Base-by-base conservation (phyloP, 768 basidiomycete genomes). In the Kwoniella dejecticola region DNA sequence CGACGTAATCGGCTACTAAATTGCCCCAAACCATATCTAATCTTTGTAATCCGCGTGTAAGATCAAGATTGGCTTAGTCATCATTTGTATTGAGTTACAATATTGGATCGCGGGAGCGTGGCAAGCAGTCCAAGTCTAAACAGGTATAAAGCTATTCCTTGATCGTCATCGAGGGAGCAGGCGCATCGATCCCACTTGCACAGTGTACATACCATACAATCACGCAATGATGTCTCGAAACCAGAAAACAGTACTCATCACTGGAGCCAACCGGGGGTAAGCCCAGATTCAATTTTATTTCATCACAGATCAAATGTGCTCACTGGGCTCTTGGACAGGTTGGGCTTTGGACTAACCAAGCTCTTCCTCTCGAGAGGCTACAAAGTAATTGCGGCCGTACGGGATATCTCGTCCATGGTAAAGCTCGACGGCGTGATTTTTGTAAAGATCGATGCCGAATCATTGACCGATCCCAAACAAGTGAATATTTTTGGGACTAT, bases 201-300 rank as follows among this genome's bases (percentile, higher is more conserved):
- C 3, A 23, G 23, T 17, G 23, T 23, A 45, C 17, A 17, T n/a
- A 45, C 42, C 19, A 23, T n/a, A 45, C 42, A 21, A 45, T 12
- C 27, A 15, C 33, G 33, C 33, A 36, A 36, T 7, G 17, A 54
- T 54, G 52, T 40, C 52, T 12, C 11, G 8, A 12, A 13, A 23
- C 6, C 38, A 41, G 23, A 54, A 54, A 36, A 56, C 54, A 21
- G 36, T 56, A 8, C 21, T 62, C 4, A 62, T 62, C 17, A 62
- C 61, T 26, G 61, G 61, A 17, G 61, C 61, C 19, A 62, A 62
- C 40, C 30, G 61, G 57, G 61, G 61, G 61, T 62, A 23, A 21
- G 61, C n/a, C 29, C 17, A 23, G 19, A 6, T 12, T 13, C 4
- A 29, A 11, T 13, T 11, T 13, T 8, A 26, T 27, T 47, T 2